These are phyloP conservation scores for Arthrobotrys sphaeroides DNA, from an alignment of 2,329 filamentous ascomycete genomes.

Conservation along the genomic window DNA sequence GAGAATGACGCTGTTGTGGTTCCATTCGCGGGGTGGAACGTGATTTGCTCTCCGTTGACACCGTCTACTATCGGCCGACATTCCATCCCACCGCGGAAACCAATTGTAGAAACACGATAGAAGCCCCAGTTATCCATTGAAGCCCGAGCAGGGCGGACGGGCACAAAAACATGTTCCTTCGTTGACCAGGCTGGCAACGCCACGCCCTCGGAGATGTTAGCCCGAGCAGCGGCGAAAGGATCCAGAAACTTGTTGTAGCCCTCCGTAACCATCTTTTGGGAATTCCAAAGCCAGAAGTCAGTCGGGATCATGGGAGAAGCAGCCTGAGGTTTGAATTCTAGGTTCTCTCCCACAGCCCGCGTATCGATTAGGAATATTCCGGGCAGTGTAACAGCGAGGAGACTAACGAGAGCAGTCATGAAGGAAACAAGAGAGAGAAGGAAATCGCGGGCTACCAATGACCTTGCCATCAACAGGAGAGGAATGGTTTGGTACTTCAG, in stretches of 20 bases:
- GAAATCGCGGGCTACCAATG: slow-evolving; percentile 3
- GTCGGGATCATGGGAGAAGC: background rate
- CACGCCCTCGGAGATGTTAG: background rate
- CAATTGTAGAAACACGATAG: background rate
- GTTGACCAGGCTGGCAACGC: slow-evolving; percentile 12
- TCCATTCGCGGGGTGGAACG: background rate
- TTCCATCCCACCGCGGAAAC: slow-evolving; percentile 7
- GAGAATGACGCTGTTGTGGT: slow-evolving; percentile 7
- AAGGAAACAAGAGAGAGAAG: slow-evolving; percentile 23
- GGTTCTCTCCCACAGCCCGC: background rate
- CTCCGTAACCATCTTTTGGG: background rate
- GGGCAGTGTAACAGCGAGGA: slow-evolving; percentile 21
- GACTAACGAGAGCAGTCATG: slow-evolving; percentile 7
- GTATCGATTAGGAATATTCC: slow-evolving; percentile 13
- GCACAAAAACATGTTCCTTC: background rate
- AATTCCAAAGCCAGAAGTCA: background rate
- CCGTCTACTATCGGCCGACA: slow-evolving; percentile 6
- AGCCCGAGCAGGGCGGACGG: background rate
- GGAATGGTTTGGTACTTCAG: slow-evolving; percentile 29
- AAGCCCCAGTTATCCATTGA: background rate
- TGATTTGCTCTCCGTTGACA: background rate
- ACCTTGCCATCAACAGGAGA: background rate
- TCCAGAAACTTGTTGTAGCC: background rate
- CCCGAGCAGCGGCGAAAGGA: slow-evolving; percentile 11
- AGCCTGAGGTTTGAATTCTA: background rate